Conservation (phyloP, 768 basidiomycete species). For the Collybia mongolica region DNA sequence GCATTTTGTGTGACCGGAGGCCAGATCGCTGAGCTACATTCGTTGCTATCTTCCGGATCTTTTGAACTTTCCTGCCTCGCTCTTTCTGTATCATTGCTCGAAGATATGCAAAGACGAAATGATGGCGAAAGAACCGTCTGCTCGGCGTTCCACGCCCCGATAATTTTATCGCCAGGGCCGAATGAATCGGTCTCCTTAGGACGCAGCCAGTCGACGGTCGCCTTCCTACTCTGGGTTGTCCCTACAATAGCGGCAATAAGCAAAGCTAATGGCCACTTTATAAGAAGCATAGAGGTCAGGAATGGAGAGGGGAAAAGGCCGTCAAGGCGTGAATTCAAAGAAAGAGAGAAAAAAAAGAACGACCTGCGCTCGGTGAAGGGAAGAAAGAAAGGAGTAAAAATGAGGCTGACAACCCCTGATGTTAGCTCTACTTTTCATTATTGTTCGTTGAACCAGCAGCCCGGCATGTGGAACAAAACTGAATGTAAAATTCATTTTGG, state of each 20-base stretch:
- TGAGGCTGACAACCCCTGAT: constrained; percentile 13
- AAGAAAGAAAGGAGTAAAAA: constrained; percentile 11
- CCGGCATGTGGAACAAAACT: too few species aligned
- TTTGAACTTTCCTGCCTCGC: constrained; percentile 1
- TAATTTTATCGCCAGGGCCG: constrained; percentile 14
- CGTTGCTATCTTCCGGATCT: background rate
- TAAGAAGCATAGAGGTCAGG: background rate
- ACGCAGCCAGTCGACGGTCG: constrained; percentile 7
- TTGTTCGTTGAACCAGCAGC: too few species aligned
- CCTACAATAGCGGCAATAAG: background rate
- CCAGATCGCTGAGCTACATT: constrained; percentile 21
- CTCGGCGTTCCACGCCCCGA: constrained; percentile 16
- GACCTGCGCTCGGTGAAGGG: constrained; percentile 14
- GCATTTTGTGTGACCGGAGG: constrained; percentile 16
- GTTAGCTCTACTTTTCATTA: too few species aligned
- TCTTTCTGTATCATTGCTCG: background rate
- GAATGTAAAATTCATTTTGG: too few species aligned
- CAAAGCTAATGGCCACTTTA: background rate
- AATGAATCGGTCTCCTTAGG: constrained; percentile 11
- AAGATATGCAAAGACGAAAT: constrained; percentile 17
- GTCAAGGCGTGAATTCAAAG: background rate
- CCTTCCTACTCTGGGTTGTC: background rate
- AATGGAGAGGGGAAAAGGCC: background rate
- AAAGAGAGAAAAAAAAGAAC: background rate
- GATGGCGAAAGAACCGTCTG: constrained; percentile 10